Evolutionary conservation across 2,329 filamentous ascomycete species (phyloP), one percentile per base, ranked within the genome.

Genomic region (Cercospora janseana): DNA sequence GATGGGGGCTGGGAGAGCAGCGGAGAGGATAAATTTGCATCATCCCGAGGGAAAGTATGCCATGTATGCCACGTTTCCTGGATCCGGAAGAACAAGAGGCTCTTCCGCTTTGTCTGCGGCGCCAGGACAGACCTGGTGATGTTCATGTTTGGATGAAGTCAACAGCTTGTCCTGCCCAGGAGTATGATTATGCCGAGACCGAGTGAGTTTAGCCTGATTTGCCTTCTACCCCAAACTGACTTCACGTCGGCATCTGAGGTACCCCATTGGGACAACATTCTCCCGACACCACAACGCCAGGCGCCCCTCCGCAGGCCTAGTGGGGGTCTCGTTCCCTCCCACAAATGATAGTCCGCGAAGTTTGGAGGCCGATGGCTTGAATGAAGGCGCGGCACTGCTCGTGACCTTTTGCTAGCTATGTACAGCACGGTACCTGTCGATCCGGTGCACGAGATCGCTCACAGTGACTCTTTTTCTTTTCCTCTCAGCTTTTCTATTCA

Each of bases 341-440:
- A n/a, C n/a, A n/a, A n/a, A n/a, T 9, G 16, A n/a, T 24, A 7
- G n/a, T 35, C 15, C 29, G 26, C 31, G 18, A 35, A 35, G 35
- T 12, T 40, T 32, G 41, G 48, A 46, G 48, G n/a, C 41, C 41
- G 41, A 51, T 51, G 41, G 12, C 35, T 32, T 49, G 18, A 31
- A n/a, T n/a, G 38, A 50, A 35, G 47, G 28, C 40, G 43, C 37
- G 41, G 48, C 48, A 45, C 46, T 51, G 48, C 48, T 51, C 40
- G 48, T 51, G 23, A n/a, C n/a, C n/a, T 46, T 34, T 20, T 46
- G 13, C 27, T 24, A 34, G 16, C 18, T 27, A 42, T 23, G 16
- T 34, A 23, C 18, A 32, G 27, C 28, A 41, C 35, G 26, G 48
- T 51, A 46, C 41, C 41, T 51, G 48, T 38, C 18, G 48, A 44